phyloP scores from a whole-genome alignment of 1,284 basidiomycete genomes.

The Sanghuangporus sanghuang region DNA sequence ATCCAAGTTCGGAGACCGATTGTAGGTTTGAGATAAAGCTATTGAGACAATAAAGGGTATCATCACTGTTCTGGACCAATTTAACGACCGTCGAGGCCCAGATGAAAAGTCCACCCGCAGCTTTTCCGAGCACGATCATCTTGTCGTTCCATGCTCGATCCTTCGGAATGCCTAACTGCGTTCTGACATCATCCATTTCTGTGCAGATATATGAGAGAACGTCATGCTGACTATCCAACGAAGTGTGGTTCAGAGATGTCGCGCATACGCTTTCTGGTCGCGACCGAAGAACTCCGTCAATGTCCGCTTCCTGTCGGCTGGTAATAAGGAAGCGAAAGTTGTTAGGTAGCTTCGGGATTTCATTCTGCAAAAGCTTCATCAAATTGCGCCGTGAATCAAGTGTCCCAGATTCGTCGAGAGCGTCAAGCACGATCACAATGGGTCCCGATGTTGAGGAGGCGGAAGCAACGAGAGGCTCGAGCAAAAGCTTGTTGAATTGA shows the following conservation, averaged over 20 bases:
- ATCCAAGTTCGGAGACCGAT: not conserved
- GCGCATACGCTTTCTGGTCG: not conserved
- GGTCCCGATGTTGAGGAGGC: not conserved
- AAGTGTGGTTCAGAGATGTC: not conserved
- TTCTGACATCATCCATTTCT: not conserved
- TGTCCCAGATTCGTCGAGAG: slow-evolving; percentile 10
- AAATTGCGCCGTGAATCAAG: slow-evolving; percentile 25
- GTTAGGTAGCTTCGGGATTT: slow-evolving; percentile 13
- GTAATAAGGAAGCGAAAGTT: slow-evolving; percentile 4
- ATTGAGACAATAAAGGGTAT: not conserved
- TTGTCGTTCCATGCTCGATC: slow-evolving; percentile 9
- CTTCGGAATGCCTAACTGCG: not conserved
- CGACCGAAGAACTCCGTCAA: not conserved
- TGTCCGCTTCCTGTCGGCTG: not conserved
- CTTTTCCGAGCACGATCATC: slow-evolving; percentile 21
- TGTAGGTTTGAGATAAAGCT: not conserved
- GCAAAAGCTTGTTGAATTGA: not conserved
- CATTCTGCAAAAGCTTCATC: slow-evolving; percentile 22
- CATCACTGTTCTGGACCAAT: not conserved
- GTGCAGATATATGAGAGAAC: not conserved
- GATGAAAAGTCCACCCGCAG: slow-evolving; percentile 25
- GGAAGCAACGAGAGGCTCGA: not conserved
- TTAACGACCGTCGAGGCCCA: slow-evolving; percentile 27
- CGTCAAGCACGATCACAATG: slow-evolving; percentile 7
- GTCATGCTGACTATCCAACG: not conserved